Percentiles rank a stretch among this genome's conserved stretches.
Conservation (phyloP, 192 early-diverging fungal species). For the Coemansia sp. region DNA sequence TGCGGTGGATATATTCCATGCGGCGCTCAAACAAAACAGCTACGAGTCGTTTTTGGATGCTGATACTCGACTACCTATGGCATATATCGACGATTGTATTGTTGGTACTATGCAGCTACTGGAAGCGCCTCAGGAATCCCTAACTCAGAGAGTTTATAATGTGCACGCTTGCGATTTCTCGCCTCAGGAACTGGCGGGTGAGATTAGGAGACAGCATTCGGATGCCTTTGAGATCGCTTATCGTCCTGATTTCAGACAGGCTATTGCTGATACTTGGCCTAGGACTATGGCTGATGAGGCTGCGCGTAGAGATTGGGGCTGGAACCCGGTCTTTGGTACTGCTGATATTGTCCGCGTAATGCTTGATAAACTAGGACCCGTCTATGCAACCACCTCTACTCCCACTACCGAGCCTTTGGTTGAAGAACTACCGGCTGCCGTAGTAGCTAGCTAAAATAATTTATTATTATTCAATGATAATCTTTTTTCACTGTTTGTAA, state of each 20-base stretch:
- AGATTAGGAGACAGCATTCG: constrained; percentile 58
- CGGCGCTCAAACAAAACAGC: constrained; percentile 59
- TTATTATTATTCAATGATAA: not conserved
- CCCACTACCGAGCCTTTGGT: constrained; percentile 8
- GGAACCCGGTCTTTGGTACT: constrained; percentile 63
- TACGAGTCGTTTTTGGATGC: constrained; percentile 64
- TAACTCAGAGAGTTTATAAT: constrained; percentile 68
- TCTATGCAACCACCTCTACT: constrained; percentile 24
- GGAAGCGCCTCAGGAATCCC: constrained; percentile 49
- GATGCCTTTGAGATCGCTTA: constrained; percentile 63
- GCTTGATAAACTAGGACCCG: constrained; percentile 60
- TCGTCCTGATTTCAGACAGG: constrained; percentile 63
- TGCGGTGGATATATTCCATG: constrained; percentile 72
- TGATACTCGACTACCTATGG: constrained; percentile 66
- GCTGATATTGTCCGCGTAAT: constrained; percentile 64
- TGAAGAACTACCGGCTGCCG: constrained; percentile 11
- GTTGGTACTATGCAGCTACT: constrained; percentile 66
- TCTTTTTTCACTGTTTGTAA: constrained; percentile 25
- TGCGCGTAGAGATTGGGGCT: constrained; percentile 67
- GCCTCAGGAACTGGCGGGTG: constrained; percentile 58
- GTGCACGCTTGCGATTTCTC: constrained; percentile 65
- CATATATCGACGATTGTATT: constrained; percentile 69
- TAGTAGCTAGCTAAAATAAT: constrained; percentile 10
- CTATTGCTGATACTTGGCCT: constrained; percentile 70
- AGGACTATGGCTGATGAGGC: constrained; percentile 61